Evolutionary conservation across 768 basidiomycete genomes (phyloP), one percentile per base, ranked within the genome.

Genomic region (Pleurotus tuber-regium): DNA sequence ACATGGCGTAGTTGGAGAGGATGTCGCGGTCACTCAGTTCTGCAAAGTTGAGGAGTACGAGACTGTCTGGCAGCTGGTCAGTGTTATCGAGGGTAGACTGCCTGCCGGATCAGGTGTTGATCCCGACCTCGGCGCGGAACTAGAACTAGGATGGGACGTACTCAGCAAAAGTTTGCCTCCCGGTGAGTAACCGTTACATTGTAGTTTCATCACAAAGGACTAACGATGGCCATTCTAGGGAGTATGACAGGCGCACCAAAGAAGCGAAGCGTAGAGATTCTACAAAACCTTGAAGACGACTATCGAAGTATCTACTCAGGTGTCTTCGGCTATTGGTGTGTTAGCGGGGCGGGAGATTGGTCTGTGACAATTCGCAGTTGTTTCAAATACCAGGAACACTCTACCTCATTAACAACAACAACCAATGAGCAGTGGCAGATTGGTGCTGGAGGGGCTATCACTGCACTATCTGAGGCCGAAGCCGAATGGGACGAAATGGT

Each of bases 201-300:
- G n/a, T n/a, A n/a, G n/a, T n/a, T n/a, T n/a, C n/a, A n/a, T n/a
- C n/a, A n/a, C n/a, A n/a, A n/a, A n/a, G n/a, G n/a, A n/a, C n/a
- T n/a, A n/a, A 38, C 8, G n/a, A 23, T 10, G 7, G 10, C 30
- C n/a, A 24, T 48, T 5, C 4, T 54, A 94, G 92, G 93, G 1
- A 94, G 92, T 53, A 98, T 98, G 95, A 98, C 95, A 2, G 95
- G 95, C 29, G 95, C 95, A 0, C 95, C 95, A 0, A 98, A 98
- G 71, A 87, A 96, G 60, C 85, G 95, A 26, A 92, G 89, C 51
- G 86, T 97, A 6, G 89, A 97, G 66, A 86, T 98, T 29, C 76
- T 98, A 6, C 88, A 90, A 55, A 74, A 73, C 0, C 76, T 97
- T 2, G 95, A 98, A 66, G 78, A 76, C 40, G 65, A 75, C 35